Evolutionary conservation across 176 grass and related monocot genomes (phyloP).

Genomic region (Ananas comosus): DNA sequence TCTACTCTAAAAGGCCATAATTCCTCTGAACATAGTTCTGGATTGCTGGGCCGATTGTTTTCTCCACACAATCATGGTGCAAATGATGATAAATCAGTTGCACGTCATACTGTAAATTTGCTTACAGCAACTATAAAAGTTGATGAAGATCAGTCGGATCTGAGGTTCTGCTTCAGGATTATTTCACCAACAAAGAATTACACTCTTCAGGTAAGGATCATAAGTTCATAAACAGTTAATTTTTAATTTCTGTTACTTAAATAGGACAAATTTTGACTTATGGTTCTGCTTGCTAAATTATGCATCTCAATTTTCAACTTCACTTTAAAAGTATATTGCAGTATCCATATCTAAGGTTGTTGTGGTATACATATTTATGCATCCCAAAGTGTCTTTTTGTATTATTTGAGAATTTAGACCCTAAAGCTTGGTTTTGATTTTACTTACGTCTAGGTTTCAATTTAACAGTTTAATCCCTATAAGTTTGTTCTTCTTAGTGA

Average conservation of each 20-base stretch:
- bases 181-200: constrained; percentile 98
- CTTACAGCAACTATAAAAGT: constrained; percentile 97
- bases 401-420: too few species aligned
- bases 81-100: constrained; percentile 94
- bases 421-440: too few species aligned
- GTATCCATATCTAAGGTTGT: too few species aligned
- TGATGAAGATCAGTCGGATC: constrained; percentile 87
- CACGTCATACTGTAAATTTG: constrained; percentile 91
- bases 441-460: too few species aligned
- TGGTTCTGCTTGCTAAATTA: too few species aligned
- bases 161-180: constrained; percentile 94
- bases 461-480: too few species aligned
- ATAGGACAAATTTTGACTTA: too few species aligned
- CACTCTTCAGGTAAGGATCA: constrained; percentile 63
- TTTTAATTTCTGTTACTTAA: not conserved
- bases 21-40: constrained; percentile 76
- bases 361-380: too few species aligned
- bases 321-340: too few species aligned
- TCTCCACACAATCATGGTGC: constrained; percentile 95
- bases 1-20: constrained; percentile 54
- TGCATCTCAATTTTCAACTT: too few species aligned
- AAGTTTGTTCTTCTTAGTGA: too few species aligned
- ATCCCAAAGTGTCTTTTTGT: too few species aligned
- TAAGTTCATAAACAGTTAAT: not conserved
- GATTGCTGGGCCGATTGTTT: constrained; percentile 90